Conservation (phyloP, 768 basidiomycete species). For the Mrakia gelida region DNA sequence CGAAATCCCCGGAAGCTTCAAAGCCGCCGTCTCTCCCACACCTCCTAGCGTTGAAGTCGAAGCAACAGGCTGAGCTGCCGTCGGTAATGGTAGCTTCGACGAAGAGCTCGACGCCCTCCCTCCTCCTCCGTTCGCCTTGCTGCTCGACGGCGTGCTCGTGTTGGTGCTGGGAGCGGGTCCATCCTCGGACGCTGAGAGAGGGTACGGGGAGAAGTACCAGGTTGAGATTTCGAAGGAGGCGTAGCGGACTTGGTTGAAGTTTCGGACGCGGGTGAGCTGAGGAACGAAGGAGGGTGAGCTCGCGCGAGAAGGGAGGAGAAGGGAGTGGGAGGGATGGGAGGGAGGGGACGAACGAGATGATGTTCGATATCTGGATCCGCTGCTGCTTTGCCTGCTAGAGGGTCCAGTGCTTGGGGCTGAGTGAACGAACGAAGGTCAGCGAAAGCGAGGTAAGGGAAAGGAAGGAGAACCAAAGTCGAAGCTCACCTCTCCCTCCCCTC, state of each 20-base stretch:
- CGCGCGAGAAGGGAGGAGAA: not conserved
- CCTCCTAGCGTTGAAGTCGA: not conserved
- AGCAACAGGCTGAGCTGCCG: not conserved
- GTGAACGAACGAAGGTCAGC: too few species aligned
- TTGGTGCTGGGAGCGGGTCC: not conserved
- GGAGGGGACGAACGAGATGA: not conserved
- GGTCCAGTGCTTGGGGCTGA: not conserved
- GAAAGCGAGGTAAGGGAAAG: too few species aligned
- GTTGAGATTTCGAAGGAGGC: constrained; percentile 3
- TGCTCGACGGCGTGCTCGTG: not conserved
- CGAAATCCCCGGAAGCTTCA: constrained; percentile 45
- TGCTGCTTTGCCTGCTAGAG: not conserved
- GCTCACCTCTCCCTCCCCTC: constrained; percentile 11
- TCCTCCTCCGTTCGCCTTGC: not conserved
- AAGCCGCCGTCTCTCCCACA: not conserved
- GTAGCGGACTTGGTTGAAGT: constrained; percentile 28
- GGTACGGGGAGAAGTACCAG: constrained; percentile 95
- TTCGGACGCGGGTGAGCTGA: constrained; percentile 24
- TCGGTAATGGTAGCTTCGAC: not conserved
- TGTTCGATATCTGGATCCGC: not conserved
- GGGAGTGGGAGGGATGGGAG: not conserved
- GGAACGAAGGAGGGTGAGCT: not conserved
- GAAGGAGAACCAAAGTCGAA: too few species aligned
- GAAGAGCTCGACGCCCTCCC: too few species aligned
- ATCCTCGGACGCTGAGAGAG: constrained; percentile 54